Evolutionary conservation across 768 basidiomycete genomes (phyloP).

Genomic region (Lanmaoa pseudosensibilis): DNA sequence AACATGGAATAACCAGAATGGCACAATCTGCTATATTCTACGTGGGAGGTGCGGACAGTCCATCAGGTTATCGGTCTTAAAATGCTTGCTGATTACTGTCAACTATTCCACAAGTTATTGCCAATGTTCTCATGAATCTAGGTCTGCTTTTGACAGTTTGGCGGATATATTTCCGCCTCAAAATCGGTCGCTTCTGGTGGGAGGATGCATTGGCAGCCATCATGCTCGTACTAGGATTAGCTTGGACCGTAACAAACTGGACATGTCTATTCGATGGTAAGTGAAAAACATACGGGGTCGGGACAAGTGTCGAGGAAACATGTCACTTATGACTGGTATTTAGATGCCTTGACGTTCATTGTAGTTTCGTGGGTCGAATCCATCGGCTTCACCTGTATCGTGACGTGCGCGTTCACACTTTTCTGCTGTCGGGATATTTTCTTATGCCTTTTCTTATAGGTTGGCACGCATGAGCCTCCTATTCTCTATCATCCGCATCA

Average conservation of each 20-base stretch:
- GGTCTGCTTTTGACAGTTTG: constrained; percentile 3
- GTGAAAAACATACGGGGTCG: not conserved
- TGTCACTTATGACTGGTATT: not conserved
- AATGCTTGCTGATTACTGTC: not conserved
- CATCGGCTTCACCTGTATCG: not conserved
- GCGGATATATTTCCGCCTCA: constrained; percentile 7
- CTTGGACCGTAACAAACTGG: constrained; percentile 3
- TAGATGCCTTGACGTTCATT: not conserved
- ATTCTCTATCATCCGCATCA: constrained; percentile 12
- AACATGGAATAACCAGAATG: not conserved
- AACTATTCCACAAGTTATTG: not conserved
- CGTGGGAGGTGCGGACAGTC: not conserved
- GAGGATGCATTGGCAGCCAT: constrained; percentile 14
- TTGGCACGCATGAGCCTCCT: constrained; percentile 9
- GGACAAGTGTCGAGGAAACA: not conserved
- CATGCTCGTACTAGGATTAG: not conserved
- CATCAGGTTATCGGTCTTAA: not conserved
- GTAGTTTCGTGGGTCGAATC: not conserved
- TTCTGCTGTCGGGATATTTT: too few relatives aligned
- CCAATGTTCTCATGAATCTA: not conserved
- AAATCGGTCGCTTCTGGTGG: constrained; percentile 12
- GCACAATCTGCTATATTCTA: not conserved
- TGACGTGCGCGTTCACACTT: not conserved
- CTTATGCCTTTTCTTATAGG: not conserved
- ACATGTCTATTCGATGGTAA: not conserved